A percentile compares a stretch with the other conserved stretches of the same genome.
These are phyloP conservation scores for Starmerella scarabaei DNA, from an alignment of 805 yeast species.

Conservation along the genomic window DNA sequence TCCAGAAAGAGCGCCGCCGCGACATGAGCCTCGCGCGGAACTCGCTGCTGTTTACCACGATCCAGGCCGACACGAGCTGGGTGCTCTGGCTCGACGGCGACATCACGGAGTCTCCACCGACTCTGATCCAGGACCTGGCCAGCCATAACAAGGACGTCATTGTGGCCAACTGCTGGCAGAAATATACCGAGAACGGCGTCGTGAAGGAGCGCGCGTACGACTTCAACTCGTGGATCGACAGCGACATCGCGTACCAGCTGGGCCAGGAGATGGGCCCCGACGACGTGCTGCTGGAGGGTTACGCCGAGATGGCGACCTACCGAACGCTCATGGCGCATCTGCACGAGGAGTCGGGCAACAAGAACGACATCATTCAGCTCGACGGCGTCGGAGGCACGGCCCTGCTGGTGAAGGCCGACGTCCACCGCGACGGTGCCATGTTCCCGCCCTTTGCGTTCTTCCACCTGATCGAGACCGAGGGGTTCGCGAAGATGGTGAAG, in stretches of 20 bases:
- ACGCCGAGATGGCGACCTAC: slow-evolving; percentile 83
- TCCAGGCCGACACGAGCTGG: slow-evolving; percentile 88
- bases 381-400: slow-evolving; percentile 99
- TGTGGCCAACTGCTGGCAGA: slow-evolving; percentile 87
- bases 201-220: slow-evolving; percentile 75
- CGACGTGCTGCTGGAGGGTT: slow-evolving; percentile 91
- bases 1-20: slow-evolving; percentile 77
- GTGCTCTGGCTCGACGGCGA: slow-evolving; percentile 94
- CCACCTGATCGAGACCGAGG: slow-evolving; percentile 93
- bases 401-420: slow-evolving; percentile 89
- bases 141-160: slow-evolving; percentile 74
- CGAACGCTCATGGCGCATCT: slow-evolving; percentile 88
- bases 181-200: slow-evolving; percentile 50
- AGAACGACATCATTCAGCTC: slow-evolving; percentile 57
- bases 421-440: slow-evolving; percentile 98
- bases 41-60: slow-evolving; percentile 74
- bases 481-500: slow-evolving; percentile 93
- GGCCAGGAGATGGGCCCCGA: slow-evolving; percentile 68
- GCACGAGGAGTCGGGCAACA: slow-evolving; percentile 56
- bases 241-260: slow-evolving; percentile 63
- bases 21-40: slow-evolving; percentile 93
- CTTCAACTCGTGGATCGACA: slow-evolving; percentile 74
- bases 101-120: slow-evolving; percentile 74
- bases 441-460: slow-evolving; percentile 97
- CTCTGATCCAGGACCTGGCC: slow-evolving; percentile 76